These are phyloP conservation scores for Suillus discolor DNA, from an alignment of 768 basidiomycete genomes.

Conservation along the genomic window DNA sequence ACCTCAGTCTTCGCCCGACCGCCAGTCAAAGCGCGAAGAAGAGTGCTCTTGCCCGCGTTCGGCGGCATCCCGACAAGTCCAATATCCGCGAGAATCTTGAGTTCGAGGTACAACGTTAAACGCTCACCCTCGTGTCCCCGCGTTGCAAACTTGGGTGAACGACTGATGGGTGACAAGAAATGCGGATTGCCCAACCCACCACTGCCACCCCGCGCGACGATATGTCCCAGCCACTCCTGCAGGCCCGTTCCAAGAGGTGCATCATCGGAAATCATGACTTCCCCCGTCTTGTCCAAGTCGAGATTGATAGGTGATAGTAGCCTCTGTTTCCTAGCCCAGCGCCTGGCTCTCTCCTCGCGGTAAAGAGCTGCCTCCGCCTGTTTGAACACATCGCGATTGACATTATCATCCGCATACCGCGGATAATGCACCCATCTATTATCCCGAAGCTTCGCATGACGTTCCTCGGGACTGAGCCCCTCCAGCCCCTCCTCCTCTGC, in stretches of 20 bases:
- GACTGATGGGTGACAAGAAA: conserved; percentile 66
- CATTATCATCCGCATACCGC: conserved; percentile 58
- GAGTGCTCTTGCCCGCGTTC: conserved; percentile 91
- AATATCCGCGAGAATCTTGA: conserved; percentile 94
- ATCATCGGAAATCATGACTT: conserved; percentile 44
- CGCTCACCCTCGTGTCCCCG: conserved; percentile 72
- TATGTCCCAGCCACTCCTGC: conserved; percentile 55
- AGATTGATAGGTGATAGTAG: conserved; percentile 49
- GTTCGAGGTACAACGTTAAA: conserved; percentile 83
- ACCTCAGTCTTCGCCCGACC: conserved; percentile 83
- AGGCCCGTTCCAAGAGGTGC: conserved; percentile 66
- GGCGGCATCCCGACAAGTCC: conserved; percentile 96
- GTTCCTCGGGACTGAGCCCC: conserved; percentile 48
- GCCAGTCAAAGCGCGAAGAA: conserved; percentile 87
- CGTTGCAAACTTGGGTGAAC: conserved; percentile 87
- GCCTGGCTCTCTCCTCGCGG: conserved; percentile 62
- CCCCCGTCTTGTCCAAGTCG: conserved; percentile 60
- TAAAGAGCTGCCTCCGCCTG: conserved; percentile 67
- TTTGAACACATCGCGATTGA: conserved; percentile 64
- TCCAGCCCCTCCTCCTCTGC: conserved; percentile 63
- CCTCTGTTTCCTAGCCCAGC: conserved; percentile 47
- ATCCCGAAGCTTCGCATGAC: conserved; percentile 61
- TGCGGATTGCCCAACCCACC: conserved; percentile 92
- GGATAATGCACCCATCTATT: conserved; percentile 85
- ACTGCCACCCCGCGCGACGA: conserved; percentile 74